Evolutionary conservation across 2,329 filamentous ascomycete genomes (phyloP), one percentile per base, ranked within the genome.

Genomic region (Nectriaceae sp.): DNA sequence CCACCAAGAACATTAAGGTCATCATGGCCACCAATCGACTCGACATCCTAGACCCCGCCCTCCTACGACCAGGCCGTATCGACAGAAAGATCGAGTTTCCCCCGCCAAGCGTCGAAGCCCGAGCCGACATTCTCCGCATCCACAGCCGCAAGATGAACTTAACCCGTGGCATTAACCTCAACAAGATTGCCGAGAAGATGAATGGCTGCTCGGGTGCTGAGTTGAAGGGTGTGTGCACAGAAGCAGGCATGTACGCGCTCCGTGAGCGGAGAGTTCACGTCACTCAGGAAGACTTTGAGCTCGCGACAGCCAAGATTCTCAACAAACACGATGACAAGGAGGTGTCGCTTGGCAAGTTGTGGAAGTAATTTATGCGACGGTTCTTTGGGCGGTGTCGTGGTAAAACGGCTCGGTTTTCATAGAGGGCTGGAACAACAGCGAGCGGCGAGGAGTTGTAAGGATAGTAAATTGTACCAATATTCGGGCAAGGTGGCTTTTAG

Each of bases 301-400:
- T 99, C 54, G 94, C 94, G 26, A 99, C 94, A 5, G 94, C 94
- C 69, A 99, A 99, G 88, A 93, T 99, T 52, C 82, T 99, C 69
- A 97, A 99, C 84, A 97, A 97, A 82, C 94, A 97, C 70, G 94
- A 97, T 66, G 94, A 99, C 73, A 97, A 97, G 82, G 92, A 96
- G 70, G 89, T 91, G 62, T 91, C 87, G 66, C 78, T 96, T 64
- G 88, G 87, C 68, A 96, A 96, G 76, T 77, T 96, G 65, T 96
- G 75, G 74, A 75, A 75, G 65, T 75, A 66, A 59, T 40, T 19
- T 16, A 22, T 24, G 24, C 26, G 19, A 26, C 18, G 38, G 19
- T 40, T 38, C 36, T 19, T 19, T 24, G 13, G 41, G 41, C 41
- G 33, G 29, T 40, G 45, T 41, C 50, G 44, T 47, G 22, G 40